Evolutionary conservation across 108 stramenopile species (phyloP), one percentile per base, ranked within the genome.

Genomic region (Cylindrotheca fusiformis): DNA sequence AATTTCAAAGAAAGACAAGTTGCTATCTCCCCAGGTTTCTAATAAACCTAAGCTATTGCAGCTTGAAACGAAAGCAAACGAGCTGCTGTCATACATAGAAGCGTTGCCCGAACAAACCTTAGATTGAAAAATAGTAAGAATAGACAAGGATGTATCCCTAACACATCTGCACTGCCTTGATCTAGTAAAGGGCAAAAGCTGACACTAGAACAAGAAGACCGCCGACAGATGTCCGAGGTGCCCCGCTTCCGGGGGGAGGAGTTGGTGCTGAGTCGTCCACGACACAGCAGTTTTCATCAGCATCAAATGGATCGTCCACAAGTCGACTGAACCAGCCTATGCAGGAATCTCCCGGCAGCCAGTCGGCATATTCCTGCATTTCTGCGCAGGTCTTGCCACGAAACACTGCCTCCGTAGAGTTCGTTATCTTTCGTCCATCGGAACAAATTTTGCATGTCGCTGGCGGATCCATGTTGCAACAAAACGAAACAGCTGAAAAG

Each of bases 91-190:
- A 1, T 61, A 46, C 32, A 58, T 52, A 1, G 27, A 69, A 18
- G 44, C 33, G 1, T 58, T 69, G 3, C 68, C 68, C 1, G 68
- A 69, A 30, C 68, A 69, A 61, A 47, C 8, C 20, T 17, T 60
- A 41, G 6, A 10, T 14, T 41, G 14, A 41, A 14, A n/a, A n/a
- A n/a, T n/a, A n/a, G n/a, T n/a, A n/a, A n/a, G n/a, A n/a, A n/a
- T n/a, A n/a, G n/a, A n/a, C n/a, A n/a, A n/a, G n/a, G n/a, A n/a
- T n/a, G n/a, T n/a, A n/a, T n/a, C n/a, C n/a, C n/a, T n/a, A n/a
- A n/a, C n/a, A n/a, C n/a, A n/a, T n/a, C n/a, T n/a, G n/a, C n/a
- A n/a, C n/a, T n/a, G n/a, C n/a, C n/a, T n/a, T n/a, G n/a, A n/a
- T n/a, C n/a, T n/a, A n/a, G n/a, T n/a, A n/a, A n/a, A n/a, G n/a